A percentile compares a stretch with the other conserved stretches of the same genome.
Conservation (phyloP, 2,329 filamentous ascomycete species). For the Didymella pomorum region DNA sequence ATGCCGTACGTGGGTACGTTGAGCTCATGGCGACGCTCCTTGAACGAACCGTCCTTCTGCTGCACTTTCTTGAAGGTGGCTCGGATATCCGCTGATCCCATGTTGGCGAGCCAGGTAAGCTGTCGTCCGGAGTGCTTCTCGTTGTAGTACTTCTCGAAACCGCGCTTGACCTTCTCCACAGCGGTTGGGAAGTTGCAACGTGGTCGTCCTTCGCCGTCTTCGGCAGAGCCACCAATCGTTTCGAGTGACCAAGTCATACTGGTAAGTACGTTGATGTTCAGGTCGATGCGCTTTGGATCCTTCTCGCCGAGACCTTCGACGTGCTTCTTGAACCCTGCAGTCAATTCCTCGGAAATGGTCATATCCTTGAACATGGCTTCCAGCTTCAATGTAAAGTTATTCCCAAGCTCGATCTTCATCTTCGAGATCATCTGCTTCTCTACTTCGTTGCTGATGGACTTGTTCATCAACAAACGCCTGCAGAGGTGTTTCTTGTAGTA, state of each 20-base stretch:
- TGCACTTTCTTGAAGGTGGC: constrained; percentile 77
- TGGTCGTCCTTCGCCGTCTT: constrained; percentile 57
- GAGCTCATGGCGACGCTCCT: constrained; percentile 82
- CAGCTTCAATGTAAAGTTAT: constrained; percentile 89
- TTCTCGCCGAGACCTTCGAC: constrained; percentile 65
- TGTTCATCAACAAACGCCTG: constrained; percentile 83
- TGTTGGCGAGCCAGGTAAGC: constrained; percentile 79
- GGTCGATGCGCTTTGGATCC: constrained; percentile 73
- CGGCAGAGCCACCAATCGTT: constrained; percentile 71
- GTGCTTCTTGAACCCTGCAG: constrained; percentile 76
- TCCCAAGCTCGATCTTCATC: constrained; percentile 97
- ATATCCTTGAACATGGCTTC: constrained; percentile 99
- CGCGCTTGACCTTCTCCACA: constrained; percentile 77
- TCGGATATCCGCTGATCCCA: constrained; percentile 86
- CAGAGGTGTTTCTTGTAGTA: constrained; percentile 99
- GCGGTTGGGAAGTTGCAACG: constrained; percentile 77
- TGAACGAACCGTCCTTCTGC: constrained; percentile 71
- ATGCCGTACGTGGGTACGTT: constrained; percentile 94
- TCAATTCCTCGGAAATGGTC: constrained; percentile 84
- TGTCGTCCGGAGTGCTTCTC: constrained; percentile 86
- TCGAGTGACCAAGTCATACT: constrained; percentile 96
- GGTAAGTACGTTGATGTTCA: constrained; percentile 85
- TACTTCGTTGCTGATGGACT: constrained; percentile 87
- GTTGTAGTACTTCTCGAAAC: constrained; percentile 89
- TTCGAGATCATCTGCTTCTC: constrained; percentile 95